Evolutionary conservation across 116 monocot species (phyloP).

Genomic region (Dioscorea cayenensis): DNA sequence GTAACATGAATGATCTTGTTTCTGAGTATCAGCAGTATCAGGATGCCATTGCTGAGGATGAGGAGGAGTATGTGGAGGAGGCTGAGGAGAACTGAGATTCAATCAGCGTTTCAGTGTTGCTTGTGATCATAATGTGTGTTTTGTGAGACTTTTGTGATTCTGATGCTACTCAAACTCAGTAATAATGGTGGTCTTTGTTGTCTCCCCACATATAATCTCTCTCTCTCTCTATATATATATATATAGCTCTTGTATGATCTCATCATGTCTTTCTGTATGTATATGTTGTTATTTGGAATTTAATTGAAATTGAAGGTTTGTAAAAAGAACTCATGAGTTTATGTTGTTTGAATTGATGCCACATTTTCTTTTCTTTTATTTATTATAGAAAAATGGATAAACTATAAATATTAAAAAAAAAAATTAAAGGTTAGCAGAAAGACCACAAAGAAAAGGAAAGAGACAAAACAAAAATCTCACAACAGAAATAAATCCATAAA

Average conservation of each 20-base stretch:
- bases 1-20: constrained; percentile 67
- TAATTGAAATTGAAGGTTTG: background rate
- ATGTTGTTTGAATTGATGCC: background rate
- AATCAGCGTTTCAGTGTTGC: background rate
- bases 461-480: too few relatives aligned
- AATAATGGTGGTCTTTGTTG: background rate
- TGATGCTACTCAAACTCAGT: background rate
- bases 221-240: too few relatives aligned
- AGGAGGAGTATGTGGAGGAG: background rate
- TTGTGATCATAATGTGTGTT: background rate
- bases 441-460: too few relatives aligned
- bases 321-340: background rate
- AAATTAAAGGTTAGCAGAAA: too few relatives aligned
- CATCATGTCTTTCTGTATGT: background rate
- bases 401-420: too few relatives aligned
- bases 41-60: constrained; percentile 5
- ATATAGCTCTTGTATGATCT: too few relatives aligned
- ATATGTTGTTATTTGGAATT: background rate
- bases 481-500: too few relatives aligned
- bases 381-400: too few relatives aligned
- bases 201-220: background rate
- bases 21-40: constrained; percentile 14
- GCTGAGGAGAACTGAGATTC: constrained; percentile 1
- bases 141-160: background rate
- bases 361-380: background rate